Percentiles rank a stretch among this genome's conserved stretches.
These are phyloP conservation scores for Geranomyces michiganensis DNA, from an alignment of 192 early-diverging fungal genomes.

Conservation along the genomic window DNA sequence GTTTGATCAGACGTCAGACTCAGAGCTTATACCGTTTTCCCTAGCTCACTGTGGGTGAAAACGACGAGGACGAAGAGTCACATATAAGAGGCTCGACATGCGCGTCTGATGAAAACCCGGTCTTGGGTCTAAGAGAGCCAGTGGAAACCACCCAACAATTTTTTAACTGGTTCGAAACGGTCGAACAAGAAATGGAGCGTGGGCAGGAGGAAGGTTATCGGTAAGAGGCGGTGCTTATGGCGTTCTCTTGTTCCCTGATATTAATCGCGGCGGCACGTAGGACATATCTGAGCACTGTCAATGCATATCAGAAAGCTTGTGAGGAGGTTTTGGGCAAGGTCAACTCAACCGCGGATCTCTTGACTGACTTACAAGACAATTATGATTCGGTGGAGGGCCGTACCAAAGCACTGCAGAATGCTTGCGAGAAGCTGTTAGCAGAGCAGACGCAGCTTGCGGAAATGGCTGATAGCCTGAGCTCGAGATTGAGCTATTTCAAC, in stretches of 20 bases:
- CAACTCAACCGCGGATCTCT: conserved; percentile 54
- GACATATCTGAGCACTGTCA: conserved; percentile 62
- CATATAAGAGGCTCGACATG: background rate
- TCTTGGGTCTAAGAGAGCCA: conserved; percentile 16
- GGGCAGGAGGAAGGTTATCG: conserved; percentile 86
- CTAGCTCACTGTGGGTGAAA: conserved; percentile 17
- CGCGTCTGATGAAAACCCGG: background rate
- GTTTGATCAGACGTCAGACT: too few relatives aligned
- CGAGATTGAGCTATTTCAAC: conserved; percentile 77
- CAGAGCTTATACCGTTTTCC: background rate
- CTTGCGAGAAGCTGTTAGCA: conserved; percentile 77
- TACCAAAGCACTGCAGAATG: conserved; percentile 75
- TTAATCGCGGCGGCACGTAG: conserved; percentile 35
- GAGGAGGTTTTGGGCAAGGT: conserved; percentile 68
- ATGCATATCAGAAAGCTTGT: conserved; percentile 64
- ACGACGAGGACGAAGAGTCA: conserved; percentile 11
- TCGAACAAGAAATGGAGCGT: conserved; percentile 81
- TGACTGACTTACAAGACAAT: conserved; percentile 66
- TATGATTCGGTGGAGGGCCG: conserved; percentile 80
- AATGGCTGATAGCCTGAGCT: conserved; percentile 60
- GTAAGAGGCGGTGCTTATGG: conserved; percentile 39
- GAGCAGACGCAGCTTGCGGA: conserved; percentile 67
- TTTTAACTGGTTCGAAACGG: conserved; percentile 86
- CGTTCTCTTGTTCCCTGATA: background rate
- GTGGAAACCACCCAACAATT: conserved; percentile 93